Conservation (phyloP, 345 rosid species). For the Hibiscus syriacus region DNA sequence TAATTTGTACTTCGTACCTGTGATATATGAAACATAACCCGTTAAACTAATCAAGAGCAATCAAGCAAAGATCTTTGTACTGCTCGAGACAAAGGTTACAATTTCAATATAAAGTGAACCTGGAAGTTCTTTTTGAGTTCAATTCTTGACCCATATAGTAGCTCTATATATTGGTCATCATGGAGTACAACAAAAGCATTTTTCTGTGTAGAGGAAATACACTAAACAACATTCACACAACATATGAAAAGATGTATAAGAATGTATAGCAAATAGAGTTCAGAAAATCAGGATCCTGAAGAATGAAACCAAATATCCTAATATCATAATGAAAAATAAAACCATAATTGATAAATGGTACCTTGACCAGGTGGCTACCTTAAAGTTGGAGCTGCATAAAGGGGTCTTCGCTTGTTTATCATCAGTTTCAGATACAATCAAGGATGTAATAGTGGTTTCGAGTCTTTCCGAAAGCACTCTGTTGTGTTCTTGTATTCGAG, state of each 20-base stretch:
- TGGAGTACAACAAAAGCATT: not conserved
- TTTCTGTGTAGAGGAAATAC: not conserved
- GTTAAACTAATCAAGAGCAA: too few relatives aligned
- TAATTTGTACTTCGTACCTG: conserved; percentile 1
- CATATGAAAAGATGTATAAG: not conserved
- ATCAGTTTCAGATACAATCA: conserved; percentile 32
- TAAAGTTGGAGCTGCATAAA: conserved; percentile 26
- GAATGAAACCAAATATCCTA: conserved; percentile 39
- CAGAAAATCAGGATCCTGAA: conserved; percentile 25
- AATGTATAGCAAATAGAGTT: conserved; percentile 10
- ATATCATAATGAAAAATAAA: conserved; percentile 30
- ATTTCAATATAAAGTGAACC: too few relatives aligned
- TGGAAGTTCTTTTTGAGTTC: too few relatives aligned
- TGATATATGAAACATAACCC: not conserved
- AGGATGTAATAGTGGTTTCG: conserved; percentile 28
- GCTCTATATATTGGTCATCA: not conserved
- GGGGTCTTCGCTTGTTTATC: conserved; percentile 26
- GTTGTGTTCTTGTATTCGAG: conserved; percentile 36
- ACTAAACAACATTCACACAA: not conserved
- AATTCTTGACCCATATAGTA: too few relatives aligned
- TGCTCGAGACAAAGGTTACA: too few relatives aligned
- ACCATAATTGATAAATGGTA: conserved; percentile 35
- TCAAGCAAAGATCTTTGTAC: too few relatives aligned
- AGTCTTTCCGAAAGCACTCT: conserved; percentile 40
- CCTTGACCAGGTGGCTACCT: conserved; percentile 79